phyloP scores from a whole-genome alignment of 2,329 filamentous ascomycete genomes.

The Piedraia hortae region DNA sequence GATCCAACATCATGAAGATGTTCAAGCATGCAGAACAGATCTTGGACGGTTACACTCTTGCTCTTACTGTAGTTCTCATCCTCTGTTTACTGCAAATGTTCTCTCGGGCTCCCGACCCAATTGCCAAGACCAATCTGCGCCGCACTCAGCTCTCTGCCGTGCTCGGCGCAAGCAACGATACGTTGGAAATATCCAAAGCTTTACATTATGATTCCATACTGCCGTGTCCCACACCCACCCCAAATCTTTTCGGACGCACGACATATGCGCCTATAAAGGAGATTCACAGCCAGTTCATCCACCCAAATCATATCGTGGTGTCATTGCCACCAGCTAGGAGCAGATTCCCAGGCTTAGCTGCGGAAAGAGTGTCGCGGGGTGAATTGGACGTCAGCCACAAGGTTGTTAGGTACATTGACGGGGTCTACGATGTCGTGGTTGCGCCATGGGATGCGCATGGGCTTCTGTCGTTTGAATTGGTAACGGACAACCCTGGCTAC shows the following conservation, averaged over 20 bases:
- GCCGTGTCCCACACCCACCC: slow-evolving; percentile 3
- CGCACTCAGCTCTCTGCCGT: slow-evolving; percentile 5
- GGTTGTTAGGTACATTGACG: slow-evolving; percentile 8
- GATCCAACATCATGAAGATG: too few relatives aligned
- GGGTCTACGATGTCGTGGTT: slow-evolving; percentile 8
- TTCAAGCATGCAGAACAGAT: too few relatives aligned
- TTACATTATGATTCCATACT: slow-evolving; percentile 9
- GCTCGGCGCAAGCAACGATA: slow-evolving; percentile 3
- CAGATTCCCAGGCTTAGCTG: neutral
- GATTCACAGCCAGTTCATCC: slow-evolving; percentile 3
- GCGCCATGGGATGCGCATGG: slow-evolving; percentile 8
- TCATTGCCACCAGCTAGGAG: neutral
- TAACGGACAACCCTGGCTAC: slow-evolving; percentile 4
- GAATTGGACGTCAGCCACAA: slow-evolving; percentile 3
- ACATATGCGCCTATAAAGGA: slow-evolving; percentile 1
- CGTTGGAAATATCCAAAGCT: slow-evolving; percentile 3
- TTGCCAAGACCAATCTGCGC: slow-evolving; percentile 1
- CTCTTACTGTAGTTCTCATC: too few relatives aligned
- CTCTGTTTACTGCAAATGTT: too few relatives aligned
- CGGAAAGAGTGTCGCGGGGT: slow-evolving; percentile 1
- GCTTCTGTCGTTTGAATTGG: slow-evolving; percentile 5
- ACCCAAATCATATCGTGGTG: slow-evolving; percentile 5
- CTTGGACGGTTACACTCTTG: too few relatives aligned
- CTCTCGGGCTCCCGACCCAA: slow-evolving; percentile 1
- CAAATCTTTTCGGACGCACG: slow-evolving; percentile 2